Conservation (phyloP, 768 basidiomycete genomes). For the Russula compacta region DNA sequence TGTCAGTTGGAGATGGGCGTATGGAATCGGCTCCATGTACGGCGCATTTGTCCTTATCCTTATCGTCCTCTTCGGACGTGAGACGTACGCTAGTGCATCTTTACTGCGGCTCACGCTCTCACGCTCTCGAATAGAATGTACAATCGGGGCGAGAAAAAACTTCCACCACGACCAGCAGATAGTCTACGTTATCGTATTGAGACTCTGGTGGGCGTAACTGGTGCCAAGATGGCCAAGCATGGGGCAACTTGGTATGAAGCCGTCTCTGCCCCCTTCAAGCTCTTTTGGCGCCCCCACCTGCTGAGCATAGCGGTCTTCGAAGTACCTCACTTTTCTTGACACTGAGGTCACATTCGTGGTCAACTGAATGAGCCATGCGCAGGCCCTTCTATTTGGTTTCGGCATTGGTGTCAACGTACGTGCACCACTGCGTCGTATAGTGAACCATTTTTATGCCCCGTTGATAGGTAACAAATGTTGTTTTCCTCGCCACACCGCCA, state of each 20-base stretch:
- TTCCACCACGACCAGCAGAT: conserved; percentile 20
- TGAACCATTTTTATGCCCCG: neutral
- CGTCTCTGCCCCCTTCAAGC: conserved; percentile 37
- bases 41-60: conserved; percentile 43
- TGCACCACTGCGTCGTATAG: neutral
- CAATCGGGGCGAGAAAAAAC: conserved; percentile 41
- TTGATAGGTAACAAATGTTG: conserved; percentile 50
- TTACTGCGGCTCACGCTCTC: neutral
- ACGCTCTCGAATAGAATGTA: conserved; percentile 39
- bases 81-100: conserved; percentile 40
- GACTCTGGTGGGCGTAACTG: conserved; percentile 56
- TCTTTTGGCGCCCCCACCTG: conserved; percentile 58
- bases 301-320: conserved; percentile 37
- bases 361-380: neutral
- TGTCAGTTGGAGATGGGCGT: conserved; percentile 52
- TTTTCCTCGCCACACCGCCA: conserved; percentile 49
- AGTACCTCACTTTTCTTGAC: conserved; percentile 22
- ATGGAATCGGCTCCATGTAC: conserved; percentile 57
- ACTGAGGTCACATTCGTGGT: neutral
- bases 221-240: conserved; percentile 47
- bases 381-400: conserved; percentile 56
- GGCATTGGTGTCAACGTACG: conserved; percentile 52
- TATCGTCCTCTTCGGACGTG: conserved; percentile 53
- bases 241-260: conserved; percentile 42
- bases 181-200: conserved; percentile 46